phyloP scores from a whole-genome alignment of 192 early-diverging fungal genomes.

The Backusella australiensis region DNA sequence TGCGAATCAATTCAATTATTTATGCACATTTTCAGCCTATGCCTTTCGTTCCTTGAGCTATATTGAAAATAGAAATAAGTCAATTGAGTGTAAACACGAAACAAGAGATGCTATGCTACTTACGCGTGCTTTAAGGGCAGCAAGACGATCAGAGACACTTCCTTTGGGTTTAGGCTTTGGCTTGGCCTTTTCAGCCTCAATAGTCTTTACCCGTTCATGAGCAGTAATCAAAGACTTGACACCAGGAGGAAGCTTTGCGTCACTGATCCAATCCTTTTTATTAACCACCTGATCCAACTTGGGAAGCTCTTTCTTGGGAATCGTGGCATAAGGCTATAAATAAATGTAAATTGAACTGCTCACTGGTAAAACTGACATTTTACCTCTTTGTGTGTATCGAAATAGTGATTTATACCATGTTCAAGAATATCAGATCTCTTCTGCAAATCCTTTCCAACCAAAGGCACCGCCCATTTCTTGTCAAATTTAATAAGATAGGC shows the following conservation, averaged over 20 bases:
- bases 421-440: slow-evolving; percentile 4
- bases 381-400: slow-evolving; percentile 9
- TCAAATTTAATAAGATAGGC: slow-evolving; percentile 10
- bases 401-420: background rate
- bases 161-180: slow-evolving; percentile 1
- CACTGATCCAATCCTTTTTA: slow-evolving; percentile 2
- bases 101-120: background rate
- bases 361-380: background rate
- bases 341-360: background rate
- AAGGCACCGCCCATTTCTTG: background rate
- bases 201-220: slow-evolving; percentile 5
- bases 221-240: background rate
- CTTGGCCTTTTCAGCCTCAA: background rate
- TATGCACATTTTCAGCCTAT: background rate
- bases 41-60: background rate
- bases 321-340: slow-evolving; percentile 6
- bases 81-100: background rate
- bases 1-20: background rate
- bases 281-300: slow-evolving; percentile 1
- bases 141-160: slow-evolving; percentile 10
- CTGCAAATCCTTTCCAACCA: slow-evolving; percentile 11
- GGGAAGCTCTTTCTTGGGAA: slow-evolving; percentile 12
- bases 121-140: slow-evolving; percentile 19
- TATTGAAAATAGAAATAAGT: background rate
- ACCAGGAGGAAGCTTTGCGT: slow-evolving; percentile 14